Evolutionary conservation across 2,329 filamentous ascomycete genomes (phyloP), one percentile per base, ranked within the genome.

Genomic region (Colletotrichum horii): DNA sequence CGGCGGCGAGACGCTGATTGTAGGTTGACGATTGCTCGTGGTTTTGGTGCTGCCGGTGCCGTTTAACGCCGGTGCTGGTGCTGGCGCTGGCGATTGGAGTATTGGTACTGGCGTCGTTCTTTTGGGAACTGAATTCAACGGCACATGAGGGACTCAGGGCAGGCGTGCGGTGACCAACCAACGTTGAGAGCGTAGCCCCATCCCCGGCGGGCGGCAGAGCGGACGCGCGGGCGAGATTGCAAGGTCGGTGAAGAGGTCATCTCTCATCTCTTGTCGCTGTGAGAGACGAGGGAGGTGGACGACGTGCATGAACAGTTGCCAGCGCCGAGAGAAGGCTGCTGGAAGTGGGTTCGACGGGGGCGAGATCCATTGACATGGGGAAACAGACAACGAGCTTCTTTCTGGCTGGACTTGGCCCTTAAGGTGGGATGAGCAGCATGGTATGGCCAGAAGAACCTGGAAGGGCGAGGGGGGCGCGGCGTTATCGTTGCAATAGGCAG

Each of bases 241-340:
- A 71, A 75, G 77, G 77, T 78, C 77, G 77, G 77, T 78, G 76
- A 78, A 72, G 68, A 24, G 71, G 60, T 65, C 68, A 71, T 75
- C 55, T 69, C 64, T 70, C 64, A 68, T 56, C 19, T 62, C 61
- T 72, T 56, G 62, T 68, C 56, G 43, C 55, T 62, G 73, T 38
- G 48, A 74, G 52, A 52, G 65, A 66, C 43, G 55, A 77, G 55
- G 60, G 62, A 69, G 48, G 58, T 56, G 43, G 60, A 76, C 69
- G 72, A 78, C 76, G 66, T 78, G 77, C 77, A 78, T 78, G 77
- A 78, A 78, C 77, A 72, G 52, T 75, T 55, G 56, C 71, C 65
- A 74, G 74, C 72, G 64, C 73, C 74, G 70, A 75, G 68, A 58
- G 38, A 64, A 75, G 72, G 62, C 68, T 62, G 52, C 24, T 62